A percentile compares a stretch with the other conserved stretches of the same genome.
These are phyloP conservation scores for Gaeumannomyces tritici DNA, from an alignment of 2,329 filamentous ascomycete genomes.

Conservation along the genomic window DNA sequence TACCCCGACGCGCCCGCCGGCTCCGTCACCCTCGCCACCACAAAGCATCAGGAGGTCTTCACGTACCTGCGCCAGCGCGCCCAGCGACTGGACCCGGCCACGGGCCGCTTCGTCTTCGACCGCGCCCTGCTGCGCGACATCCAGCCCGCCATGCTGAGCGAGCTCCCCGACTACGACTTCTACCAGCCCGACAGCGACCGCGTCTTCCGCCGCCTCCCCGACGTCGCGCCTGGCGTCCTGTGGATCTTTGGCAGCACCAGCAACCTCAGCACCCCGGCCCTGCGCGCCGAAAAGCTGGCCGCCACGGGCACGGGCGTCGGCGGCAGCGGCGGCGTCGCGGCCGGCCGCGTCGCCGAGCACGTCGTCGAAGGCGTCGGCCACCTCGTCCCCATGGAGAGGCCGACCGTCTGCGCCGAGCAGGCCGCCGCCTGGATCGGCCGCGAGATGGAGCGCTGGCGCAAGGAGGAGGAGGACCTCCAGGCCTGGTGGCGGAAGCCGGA, in stretches of 20 bases:
- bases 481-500: conserved; percentile 38
- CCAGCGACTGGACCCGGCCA: conserved; percentile 27
- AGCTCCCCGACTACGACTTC: conserved; percentile 38
- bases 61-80: conserved; percentile 60
- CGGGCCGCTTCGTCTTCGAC: conserved; percentile 26
- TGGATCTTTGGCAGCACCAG: conserved; percentile 60
- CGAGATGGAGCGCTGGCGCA: conserved; percentile 48
- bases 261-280: conserved; percentile 39
- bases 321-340: conserved; percentile 54
- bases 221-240: conserved; percentile 54
- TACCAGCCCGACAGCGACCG: conserved; percentile 56
- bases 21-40: conserved; percentile 61
- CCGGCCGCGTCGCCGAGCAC: conserved; percentile 58
- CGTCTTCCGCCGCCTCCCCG: conserved; percentile 46
- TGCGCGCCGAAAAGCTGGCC: conserved; percentile 48
- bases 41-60: conserved; percentile 81
- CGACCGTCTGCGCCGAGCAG: conserved; percentile 52
- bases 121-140: conserved; percentile 34
- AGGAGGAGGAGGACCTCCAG: conserved; percentile 45
- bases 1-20: conserved; percentile 32
- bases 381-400: conserved; percentile 74
- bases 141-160: conserved; percentile 23
- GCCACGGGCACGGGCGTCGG: conserved; percentile 56
- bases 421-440: conserved; percentile 45
- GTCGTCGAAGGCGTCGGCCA: conserved; percentile 61